phyloP scores from a whole-genome alignment of 164 flowering plant species.

The Chimonanthus salicifolius region DNA sequence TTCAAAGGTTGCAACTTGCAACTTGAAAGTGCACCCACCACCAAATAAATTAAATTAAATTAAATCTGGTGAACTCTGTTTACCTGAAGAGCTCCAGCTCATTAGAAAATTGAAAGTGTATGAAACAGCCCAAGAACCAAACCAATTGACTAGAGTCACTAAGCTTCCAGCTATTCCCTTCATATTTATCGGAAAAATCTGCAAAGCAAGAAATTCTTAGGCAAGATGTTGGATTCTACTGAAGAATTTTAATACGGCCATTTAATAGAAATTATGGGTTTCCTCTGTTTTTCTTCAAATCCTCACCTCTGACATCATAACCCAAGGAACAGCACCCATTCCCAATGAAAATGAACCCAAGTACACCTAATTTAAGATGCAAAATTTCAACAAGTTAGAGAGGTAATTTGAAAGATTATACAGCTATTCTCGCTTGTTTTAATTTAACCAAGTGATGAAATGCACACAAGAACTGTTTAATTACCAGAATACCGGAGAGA shows the following conservation, averaged over 20 bases:
- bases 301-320: conserved; percentile 90
- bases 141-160: conserved; percentile 83
- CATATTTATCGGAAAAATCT: conserved; percentile 84
- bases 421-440: no score
- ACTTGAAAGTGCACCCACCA: background rate
- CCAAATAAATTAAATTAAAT: background rate
- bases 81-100: conserved; percentile 89
- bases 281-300: background rate
- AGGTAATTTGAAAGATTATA: background rate
- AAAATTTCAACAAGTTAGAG: background rate
- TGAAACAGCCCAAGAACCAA: conserved; percentile 79
- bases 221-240: background rate
- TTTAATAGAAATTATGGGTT: background rate
- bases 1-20: no score
- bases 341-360: conserved; percentile 69
- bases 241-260: background rate
- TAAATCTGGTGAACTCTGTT: background rate
- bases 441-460: no score
- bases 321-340: conserved; percentile 97
- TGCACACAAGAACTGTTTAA: no score
- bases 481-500: conserved; percentile 74
- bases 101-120: conserved; percentile 81
- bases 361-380: conserved; percentile 39
- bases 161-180: conserved; percentile 91
- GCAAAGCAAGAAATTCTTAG: conserved; percentile 9